phyloP scores from a whole-genome alignment of 106 monocot species.

The Acorus calamus region DNA sequence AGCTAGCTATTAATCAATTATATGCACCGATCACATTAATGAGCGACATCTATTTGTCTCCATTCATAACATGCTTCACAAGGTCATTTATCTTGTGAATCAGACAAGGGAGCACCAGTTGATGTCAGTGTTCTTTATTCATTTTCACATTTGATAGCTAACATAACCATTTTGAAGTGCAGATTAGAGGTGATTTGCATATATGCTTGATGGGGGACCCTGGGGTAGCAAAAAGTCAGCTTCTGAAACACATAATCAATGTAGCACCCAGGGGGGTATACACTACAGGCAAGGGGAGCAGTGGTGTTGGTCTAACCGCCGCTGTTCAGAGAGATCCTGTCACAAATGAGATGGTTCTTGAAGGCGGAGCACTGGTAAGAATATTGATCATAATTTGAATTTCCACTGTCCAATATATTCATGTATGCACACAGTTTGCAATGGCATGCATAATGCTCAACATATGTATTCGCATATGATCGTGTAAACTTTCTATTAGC shows the following conservation, averaged over 20 bases:
- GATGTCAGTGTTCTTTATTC: no score
- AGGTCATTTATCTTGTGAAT: no score
- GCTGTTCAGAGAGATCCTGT: slow-evolving; percentile 95
- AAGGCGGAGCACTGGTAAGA: slow-evolving; percentile 94
- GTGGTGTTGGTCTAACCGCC: slow-evolving; percentile 95
- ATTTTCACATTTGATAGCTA: no score
- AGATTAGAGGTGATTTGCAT: slow-evolving; percentile 97
- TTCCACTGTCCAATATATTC: neutral
- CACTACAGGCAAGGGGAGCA: slow-evolving; percentile 89
- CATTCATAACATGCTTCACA: no score
- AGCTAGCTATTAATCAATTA: no score
- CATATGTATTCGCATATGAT: no score
- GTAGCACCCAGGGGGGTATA: slow-evolving; percentile 96
- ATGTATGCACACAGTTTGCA: neutral
- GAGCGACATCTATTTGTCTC: no score
- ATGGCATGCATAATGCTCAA: neutral
- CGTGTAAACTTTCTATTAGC: no score
- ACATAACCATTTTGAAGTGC: slow-evolving; percentile 10
- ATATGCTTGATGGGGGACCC: slow-evolving; percentile 99
- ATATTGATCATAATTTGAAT: neutral
- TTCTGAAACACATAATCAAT: slow-evolving; percentile 89
- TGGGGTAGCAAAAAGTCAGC: slow-evolving; percentile 97
- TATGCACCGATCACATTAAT: no score
- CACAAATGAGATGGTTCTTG: slow-evolving; percentile 94
- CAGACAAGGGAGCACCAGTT: no score